A percentile compares a stretch with the other conserved stretches of the same genome.
These are phyloP conservation scores for Pythium aphanidermatum DNA, from an alignment of 352 stramenopile species.

Conservation along the genomic window DNA sequence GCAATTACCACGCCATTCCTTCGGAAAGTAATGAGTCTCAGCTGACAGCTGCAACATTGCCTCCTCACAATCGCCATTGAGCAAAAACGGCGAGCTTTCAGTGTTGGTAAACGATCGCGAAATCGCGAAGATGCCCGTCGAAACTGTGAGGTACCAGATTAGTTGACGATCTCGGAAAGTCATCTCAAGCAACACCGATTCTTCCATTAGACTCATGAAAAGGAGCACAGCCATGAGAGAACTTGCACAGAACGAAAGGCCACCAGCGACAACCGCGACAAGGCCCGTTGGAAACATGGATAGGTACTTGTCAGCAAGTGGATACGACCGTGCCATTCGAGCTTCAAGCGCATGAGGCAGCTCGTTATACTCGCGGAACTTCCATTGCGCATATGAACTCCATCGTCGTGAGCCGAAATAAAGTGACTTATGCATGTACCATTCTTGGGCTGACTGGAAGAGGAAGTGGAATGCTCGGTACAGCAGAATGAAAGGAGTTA, in stretches of 20 bases:
- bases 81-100: slow-evolving; percentile 56
- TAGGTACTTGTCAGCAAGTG: slow-evolving; percentile 91
- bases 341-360: slow-evolving; percentile 94
- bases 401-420: slow-evolving; percentile 96
- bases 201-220: slow-evolving; percentile 90
- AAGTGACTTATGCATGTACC: slow-evolving; percentile 82
- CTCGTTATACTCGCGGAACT: slow-evolving; percentile 98
- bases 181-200: slow-evolving; percentile 94
- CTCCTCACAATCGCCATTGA: slow-evolving; percentile 78
- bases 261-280: slow-evolving; percentile 86
- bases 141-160: slow-evolving; percentile 96
- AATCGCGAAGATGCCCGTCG: slow-evolving; percentile 76
- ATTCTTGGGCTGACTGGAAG: slow-evolving; percentile 96
- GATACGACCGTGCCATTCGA: slow-evolving; percentile 90
- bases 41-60: slow-evolving; percentile 78
- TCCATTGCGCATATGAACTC: slow-evolving; percentile 86
- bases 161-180: slow-evolving; percentile 93
- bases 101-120: slow-evolving; percentile 68
- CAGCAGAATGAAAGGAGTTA: slow-evolving; percentile 96
- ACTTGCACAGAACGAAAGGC: slow-evolving; percentile 94
- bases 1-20: slow-evolving; percentile 87
- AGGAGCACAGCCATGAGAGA: slow-evolving; percentile 94
- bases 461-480: slow-evolving; percentile 97
- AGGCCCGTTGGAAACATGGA: slow-evolving; percentile 91
- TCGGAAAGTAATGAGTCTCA: slow-evolving; percentile 96